Evolutionary conservation across 2,329 filamentous ascomycete species (phyloP), one percentile per base, ranked within the genome.

Genomic region (Sclerotinia sclerotiorum): DNA sequence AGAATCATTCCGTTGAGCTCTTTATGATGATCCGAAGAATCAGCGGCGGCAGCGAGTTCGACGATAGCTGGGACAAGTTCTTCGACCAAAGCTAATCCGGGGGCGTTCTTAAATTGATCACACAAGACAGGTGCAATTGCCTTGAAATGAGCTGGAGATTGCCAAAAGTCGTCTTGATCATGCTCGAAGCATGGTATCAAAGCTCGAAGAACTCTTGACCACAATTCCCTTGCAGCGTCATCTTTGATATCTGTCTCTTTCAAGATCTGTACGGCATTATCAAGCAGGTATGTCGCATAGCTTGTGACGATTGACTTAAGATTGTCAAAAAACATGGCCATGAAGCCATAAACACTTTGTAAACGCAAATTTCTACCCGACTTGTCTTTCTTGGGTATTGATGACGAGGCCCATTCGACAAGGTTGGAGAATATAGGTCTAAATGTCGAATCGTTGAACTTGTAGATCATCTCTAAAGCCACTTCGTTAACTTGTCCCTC

Each of bases 91-190:
- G 82, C 80, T 21, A 82, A 74, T 7, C 76, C 77, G 7, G 79
- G 77, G 57, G 82, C 87, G 72, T 83, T 80, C 52, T 81, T 74
- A 72, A 90, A 86, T 70, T 96, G 92, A 32, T 84, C 81, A 70
- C 92, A 84, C 42, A 98, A 83, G 3, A 90, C 87, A 0, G 84
- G 82, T 19, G 88, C 87, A 51, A 97, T 88, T 39, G 86, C 86
- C 68, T 84, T 84, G 76, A 97, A 97, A 80, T 97, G 94, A 0
- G 91, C 86, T 0, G 95, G 94, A 0, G 91, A 88, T 83, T 97
- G 93, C 94, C 94, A 98, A 82, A 97, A 98, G 79, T 93, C 91
- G 78, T 97, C 93, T 80, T 97, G 91, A 77, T 98, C 95, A 78
- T 97, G 88, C 79, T 90, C 85, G 76, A 98, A 97, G 74, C 88